Conservation (phyloP, 2,329 filamentous ascomycete genomes). For the Fusarium sp. region DNA sequence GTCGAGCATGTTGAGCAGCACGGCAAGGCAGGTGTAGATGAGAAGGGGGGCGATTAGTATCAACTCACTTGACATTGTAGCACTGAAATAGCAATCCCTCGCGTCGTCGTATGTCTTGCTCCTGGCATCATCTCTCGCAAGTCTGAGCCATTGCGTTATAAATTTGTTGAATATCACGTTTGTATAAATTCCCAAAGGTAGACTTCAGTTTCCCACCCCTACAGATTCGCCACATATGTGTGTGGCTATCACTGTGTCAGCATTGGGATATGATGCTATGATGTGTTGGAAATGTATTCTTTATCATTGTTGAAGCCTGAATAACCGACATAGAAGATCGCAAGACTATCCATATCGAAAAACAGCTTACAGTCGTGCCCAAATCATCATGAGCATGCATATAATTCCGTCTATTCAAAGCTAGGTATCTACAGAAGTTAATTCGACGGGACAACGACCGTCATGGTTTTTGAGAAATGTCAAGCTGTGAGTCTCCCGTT, state of each 20-base stretch:
- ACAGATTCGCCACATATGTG: not conserved
- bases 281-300: too few relatives aligned
- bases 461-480: not conserved
- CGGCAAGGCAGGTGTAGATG: not conserved
- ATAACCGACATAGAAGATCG: too few relatives aligned
- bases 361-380: not conserved
- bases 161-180: not conserved
- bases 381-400: not conserved
- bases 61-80: not conserved
- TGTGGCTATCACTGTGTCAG: too few relatives aligned
- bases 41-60: not conserved
- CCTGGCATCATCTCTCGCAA: not conserved
- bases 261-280: too few relatives aligned
- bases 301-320: too few relatives aligned
- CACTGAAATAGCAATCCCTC: not conserved
- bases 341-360: not conserved
- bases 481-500: not conserved
- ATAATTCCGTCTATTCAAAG: not conserved
- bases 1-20: slow-evolving; percentile 6
- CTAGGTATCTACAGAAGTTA: not conserved
- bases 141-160: not conserved
- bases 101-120: not conserved
- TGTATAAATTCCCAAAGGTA: not conserved
- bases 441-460: not conserved
- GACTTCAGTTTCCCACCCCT: not conserved